phyloP scores from a whole-genome alignment of 306 rosid genomes.

The Glycine soja region DNA sequence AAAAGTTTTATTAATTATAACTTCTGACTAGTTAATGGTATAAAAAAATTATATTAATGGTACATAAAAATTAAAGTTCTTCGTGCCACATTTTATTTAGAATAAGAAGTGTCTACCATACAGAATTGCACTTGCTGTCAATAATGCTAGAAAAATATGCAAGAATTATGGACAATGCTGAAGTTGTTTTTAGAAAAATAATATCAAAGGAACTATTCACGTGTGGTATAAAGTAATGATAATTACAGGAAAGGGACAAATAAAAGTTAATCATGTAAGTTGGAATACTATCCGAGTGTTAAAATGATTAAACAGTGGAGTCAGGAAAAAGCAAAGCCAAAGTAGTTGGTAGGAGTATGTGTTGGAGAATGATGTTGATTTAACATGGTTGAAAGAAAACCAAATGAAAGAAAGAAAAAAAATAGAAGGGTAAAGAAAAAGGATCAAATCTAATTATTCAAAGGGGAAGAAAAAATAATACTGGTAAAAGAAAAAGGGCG shows the following conservation, averaged over 20 bases:
- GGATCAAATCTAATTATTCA: not conserved
- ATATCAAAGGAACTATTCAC: not conserved
- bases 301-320: conserved; percentile 36
- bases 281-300: not conserved
- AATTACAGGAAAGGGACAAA: not conserved
- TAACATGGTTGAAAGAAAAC: conserved; percentile 11
- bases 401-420: not conserved
- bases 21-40: no score
- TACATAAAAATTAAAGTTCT: no score
- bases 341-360: conserved; percentile 28
- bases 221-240: not conserved
- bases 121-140: not conserved
- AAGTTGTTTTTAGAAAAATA: not conserved
- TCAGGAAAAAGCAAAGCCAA: conserved; percentile 41
- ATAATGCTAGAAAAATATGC: not conserved
- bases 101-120: no score
- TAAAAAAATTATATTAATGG: no score
- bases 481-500: not conserved
- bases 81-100: no score
- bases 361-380: conserved; percentile 13
- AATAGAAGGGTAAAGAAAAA: conserved; percentile 2
- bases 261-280: conserved; percentile 20
- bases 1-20: no score
- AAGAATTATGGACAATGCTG: not conserved
- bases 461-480: not conserved